phyloP scores from a whole-genome alignment of 2,329 filamentous ascomycete genomes.

The Fusarium floridanum region DNA sequence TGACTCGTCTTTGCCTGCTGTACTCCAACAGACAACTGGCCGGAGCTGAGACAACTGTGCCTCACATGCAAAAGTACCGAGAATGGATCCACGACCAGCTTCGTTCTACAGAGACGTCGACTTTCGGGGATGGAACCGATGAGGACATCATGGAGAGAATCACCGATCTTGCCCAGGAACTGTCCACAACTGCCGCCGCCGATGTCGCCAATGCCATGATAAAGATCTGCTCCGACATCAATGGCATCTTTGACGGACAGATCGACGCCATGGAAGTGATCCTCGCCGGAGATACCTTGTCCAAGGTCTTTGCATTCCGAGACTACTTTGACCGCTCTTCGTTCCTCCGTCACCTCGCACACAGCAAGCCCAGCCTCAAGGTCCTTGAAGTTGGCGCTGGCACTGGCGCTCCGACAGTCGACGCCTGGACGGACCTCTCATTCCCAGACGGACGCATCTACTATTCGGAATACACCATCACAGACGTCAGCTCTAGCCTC shows the following conservation, averaged over 20 bases:
- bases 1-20: conserved; percentile 47
- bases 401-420: conserved; percentile 52
- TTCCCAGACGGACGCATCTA: conserved; percentile 24
- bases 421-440: conserved; percentile 47
- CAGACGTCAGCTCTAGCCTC: conserved; percentile 48
- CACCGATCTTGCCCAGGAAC: conserved; percentile 1
- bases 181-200: conserved; percentile 11
- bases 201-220: conserved; percentile 21
- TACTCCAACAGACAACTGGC: conserved; percentile 28
- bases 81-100: conserved; percentile 47
- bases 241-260: conserved; percentile 41
- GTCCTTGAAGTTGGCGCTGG: conserved; percentile 59
- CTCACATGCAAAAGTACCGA: conserved; percentile 46
- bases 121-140: conserved; percentile 3
- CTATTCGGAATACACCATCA: conserved; percentile 49
- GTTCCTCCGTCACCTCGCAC: conserved; percentile 38
- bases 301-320: conserved; percentile 45
- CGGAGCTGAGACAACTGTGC: conserved; percentile 24
- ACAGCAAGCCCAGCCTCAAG: conserved; percentile 47
- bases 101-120: conserved; percentile 21
- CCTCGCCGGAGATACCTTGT: conserved; percentile 47
- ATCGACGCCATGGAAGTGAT: conserved; percentile 48
- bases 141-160: conserved; percentile 10
- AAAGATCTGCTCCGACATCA: conserved; percentile 21
- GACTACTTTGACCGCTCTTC: conserved; percentile 39